Evolutionary conservation across 108 stramenopile genomes (phyloP).

Genomic region (Skeletonema potamos): DNA sequence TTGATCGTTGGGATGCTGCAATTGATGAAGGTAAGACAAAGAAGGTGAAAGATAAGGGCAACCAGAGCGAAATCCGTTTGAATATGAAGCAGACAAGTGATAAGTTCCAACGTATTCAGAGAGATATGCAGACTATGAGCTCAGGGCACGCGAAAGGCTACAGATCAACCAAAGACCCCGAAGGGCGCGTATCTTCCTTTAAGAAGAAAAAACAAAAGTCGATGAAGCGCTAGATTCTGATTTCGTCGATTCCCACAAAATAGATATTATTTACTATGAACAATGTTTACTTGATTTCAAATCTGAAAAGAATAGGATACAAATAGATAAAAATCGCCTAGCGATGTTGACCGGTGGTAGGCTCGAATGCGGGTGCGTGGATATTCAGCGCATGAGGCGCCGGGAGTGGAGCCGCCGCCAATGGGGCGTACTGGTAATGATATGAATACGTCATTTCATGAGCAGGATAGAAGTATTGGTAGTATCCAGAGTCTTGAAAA

Average conservation of each 20-base stretch:
- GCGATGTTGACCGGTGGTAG: background rate
- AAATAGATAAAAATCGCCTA: background rate
- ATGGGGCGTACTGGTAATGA: background rate
- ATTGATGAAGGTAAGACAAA: slow-evolving; percentile 71
- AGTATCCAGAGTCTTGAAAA: background rate
- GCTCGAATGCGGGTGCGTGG: slow-evolving; percentile 29
- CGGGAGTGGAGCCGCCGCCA: background rate
- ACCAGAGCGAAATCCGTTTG: background rate
- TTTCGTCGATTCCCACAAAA: too few relatives aligned
- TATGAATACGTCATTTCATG: background rate
- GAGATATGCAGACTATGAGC: slow-evolving; percentile 53
- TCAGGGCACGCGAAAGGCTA: slow-evolving; percentile 53
- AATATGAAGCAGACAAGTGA: slow-evolving; percentile 44
- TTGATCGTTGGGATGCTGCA: slow-evolving; percentile 72
- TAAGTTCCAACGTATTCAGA: slow-evolving; percentile 64
- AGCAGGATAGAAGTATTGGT: background rate
- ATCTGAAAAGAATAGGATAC: background rate
- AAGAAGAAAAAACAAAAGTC: slow-evolving; percentile 30
- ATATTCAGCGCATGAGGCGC: slow-evolving; percentile 20
- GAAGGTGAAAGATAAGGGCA: slow-evolving; percentile 39
- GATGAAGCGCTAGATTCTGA: slow-evolving; percentile 3
- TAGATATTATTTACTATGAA: too few relatives aligned
- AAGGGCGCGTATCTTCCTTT: slow-evolving; percentile 11
- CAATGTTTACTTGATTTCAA: slow-evolving; percentile 1
- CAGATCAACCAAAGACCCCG: slow-evolving; percentile 5